phyloP scores from a whole-genome alignment of 139 green algal genomes.

The Chlamydomonas sp. region DNA sequence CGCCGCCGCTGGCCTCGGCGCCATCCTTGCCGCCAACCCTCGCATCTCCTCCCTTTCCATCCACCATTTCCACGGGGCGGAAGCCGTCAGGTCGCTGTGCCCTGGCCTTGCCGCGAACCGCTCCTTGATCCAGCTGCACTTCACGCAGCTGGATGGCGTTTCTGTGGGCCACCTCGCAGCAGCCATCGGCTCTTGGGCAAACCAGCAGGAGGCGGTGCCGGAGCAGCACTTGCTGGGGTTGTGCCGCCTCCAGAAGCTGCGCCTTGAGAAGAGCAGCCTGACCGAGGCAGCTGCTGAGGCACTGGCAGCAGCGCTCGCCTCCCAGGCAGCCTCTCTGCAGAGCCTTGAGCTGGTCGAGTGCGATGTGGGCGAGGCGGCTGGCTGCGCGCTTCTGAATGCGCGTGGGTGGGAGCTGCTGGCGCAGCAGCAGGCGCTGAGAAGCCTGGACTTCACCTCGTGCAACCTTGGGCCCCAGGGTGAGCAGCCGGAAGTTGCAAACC shows the following conservation, averaged over 20 bases:
- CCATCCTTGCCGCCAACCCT: background rate
- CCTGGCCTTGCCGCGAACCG: conserved; percentile 1
- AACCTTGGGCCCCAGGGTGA: background rate
- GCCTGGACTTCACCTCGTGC: background rate
- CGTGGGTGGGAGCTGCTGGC: background rate
- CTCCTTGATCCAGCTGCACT: background rate
- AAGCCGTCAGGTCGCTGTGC: background rate
- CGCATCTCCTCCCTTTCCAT: conserved; percentile 2
- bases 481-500: background rate
- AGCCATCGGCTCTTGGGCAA: background rate
- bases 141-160: conserved; percentile 14
- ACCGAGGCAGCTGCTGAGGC: background rate
- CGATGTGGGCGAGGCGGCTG: conserved; percentile 13
- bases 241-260: background rate
- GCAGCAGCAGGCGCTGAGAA: background rate
- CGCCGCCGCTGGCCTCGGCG: background rate
- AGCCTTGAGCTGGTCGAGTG: conserved; percentile 8
- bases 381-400: background rate
- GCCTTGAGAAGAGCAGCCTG: conserved; percentile 13
- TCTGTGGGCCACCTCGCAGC: background rate
- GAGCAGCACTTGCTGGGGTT: no score
- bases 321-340: background rate
- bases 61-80: conserved; percentile 3
- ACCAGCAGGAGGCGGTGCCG: background rate
- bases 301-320: conserved; percentile 1